phyloP scores from a whole-genome alignment of 495 filamentous ascomycete genomes.

The Alectoria sarmentosa region DNA sequence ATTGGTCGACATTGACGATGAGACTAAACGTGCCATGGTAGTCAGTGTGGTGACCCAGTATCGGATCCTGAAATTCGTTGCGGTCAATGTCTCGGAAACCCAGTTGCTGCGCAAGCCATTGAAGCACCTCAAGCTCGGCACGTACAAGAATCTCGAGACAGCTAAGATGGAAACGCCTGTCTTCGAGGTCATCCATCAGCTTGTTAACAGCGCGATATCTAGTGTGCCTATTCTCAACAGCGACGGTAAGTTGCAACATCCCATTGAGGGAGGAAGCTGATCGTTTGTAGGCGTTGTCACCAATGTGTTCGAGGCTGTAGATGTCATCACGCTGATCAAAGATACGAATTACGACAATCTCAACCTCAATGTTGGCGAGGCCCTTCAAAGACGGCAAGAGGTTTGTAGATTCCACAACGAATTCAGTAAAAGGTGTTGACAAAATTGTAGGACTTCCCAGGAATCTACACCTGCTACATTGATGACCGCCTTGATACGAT shows the following conservation, averaged over 20 bases:
- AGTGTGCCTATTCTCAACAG: slow-evolving; percentile 89
- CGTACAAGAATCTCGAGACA: slow-evolving; percentile 71
- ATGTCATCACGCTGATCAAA: slow-evolving; percentile 94
- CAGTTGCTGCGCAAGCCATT: slow-evolving; percentile 83
- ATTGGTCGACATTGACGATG: slow-evolving; percentile 88
- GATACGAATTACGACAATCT: slow-evolving; percentile 89
- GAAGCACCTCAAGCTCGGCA: slow-evolving; percentile 77
- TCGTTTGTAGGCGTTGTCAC: slow-evolving; percentile 56
- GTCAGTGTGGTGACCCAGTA: slow-evolving; percentile 97
- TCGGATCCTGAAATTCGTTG: slow-evolving; percentile 95
- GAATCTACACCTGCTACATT: slow-evolving; percentile 91
- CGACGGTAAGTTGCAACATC: slow-evolving; percentile 44
- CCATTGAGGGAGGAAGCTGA: slow-evolving; percentile 2
- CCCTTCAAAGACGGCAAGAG: slow-evolving; percentile 76
- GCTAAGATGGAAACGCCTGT: slow-evolving; percentile 89
- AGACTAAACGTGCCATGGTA: slow-evolving; percentile 87
- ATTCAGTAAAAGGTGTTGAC: neutral
- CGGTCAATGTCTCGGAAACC: slow-evolving; percentile 91
- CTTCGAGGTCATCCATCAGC: slow-evolving; percentile 89
- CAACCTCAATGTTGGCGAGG: slow-evolving; percentile 79
- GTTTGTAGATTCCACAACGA: slow-evolving; percentile 35
- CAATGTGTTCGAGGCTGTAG: slow-evolving; percentile 97
- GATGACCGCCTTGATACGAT: slow-evolving; percentile 91
- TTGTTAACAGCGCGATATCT: slow-evolving; percentile 89
- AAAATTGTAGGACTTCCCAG: slow-evolving; percentile 70